Evolutionary conservation across 2,329 filamentous ascomycete species (phyloP), one percentile per base, ranked within the genome.

Genomic region (Xylariaceae sp.): DNA sequence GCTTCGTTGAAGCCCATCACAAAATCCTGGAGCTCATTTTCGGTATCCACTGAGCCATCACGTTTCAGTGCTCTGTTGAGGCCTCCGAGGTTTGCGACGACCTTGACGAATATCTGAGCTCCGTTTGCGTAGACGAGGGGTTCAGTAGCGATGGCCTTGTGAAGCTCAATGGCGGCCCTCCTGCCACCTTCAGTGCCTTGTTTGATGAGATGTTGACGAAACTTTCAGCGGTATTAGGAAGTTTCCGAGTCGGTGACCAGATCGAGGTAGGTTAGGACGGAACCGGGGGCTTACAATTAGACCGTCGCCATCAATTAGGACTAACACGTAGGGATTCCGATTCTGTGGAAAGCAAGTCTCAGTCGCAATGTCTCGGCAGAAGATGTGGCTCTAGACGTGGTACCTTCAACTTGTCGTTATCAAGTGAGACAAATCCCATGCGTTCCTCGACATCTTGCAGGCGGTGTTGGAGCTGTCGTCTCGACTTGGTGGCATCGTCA

Each of bases 291-390:
- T 70, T 68, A 87, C 85, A 70, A 87, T 74, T 56, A 87, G 77
- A 40, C 84, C 83, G 69, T 89, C 82, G 33, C 85, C 86, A 69
- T 88, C 86, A 64, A 89, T 81, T 63, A 87, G 68, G 34, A 87
- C 78, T 62, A 84, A 71, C 65, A 87, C 76, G 69, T 88, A 88
- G 36, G 81, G 78, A 70, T 86, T 87, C 46, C 74, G 76, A 56
- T 76, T 79, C 81, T 85, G 65, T 48, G 44, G 26, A 37, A 41
- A 57, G 48, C 19, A 56, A 52, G 59, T 59, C 53, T 65, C 55
- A 68, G 64, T 61, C 14, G 34, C 19, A 23, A 55, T 54, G 33
- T 60, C 40, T 53, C 28, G 37, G 33, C 41, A 55, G 28, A n/a
- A 36, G 28, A 11, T 23, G 16, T 26, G 19, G 59, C 57, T 53